A percentile compares a stretch with the other conserved stretches of the same genome.
Evolutionary conservation across 306 rosid genomes (phyloP).

Genomic region (Sicyos baderoa): DNA sequence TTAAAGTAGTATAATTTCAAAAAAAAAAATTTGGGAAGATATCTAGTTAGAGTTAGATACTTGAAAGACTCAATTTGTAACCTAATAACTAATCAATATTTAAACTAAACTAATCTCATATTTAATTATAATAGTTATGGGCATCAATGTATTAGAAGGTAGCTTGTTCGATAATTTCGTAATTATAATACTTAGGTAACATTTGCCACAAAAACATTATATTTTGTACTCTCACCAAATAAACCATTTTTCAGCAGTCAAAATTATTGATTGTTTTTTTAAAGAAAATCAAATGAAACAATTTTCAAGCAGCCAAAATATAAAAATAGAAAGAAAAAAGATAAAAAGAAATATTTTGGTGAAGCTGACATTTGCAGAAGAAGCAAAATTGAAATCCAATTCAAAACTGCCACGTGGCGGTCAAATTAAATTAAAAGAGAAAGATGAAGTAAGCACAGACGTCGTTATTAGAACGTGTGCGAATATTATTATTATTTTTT

Average conservation of each 20-base stretch:
- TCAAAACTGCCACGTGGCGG: not conserved
- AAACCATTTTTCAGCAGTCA: not conserved
- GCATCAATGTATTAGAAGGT: too few species aligned
- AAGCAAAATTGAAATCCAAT: not conserved
- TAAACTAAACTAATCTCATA: too few species aligned
- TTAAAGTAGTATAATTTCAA: too few species aligned
- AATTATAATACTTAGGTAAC: too few species aligned
- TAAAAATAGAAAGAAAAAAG: not conserved
- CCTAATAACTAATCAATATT: too few species aligned
- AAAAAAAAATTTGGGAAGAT: too few species aligned
- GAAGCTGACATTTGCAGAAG: not conserved
- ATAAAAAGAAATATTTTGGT: not conserved
- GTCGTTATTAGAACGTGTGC: not conserved
- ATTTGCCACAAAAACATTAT: too few species aligned
- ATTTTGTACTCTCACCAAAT: not conserved
- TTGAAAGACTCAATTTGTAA: too few species aligned
- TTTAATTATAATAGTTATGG: too few species aligned
- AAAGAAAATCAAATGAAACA: not conserved
- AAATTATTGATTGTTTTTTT: not conserved
- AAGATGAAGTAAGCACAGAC: slow-evolving; percentile 12
- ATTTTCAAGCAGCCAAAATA: not conserved
- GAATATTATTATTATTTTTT: not conserved
- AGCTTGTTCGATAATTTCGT: too few species aligned
- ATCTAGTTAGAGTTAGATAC: too few species aligned
- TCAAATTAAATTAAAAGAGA: not conserved